Base-by-base conservation (phyloP, 768 basidiomycete genomes). In the Paxillus ammoniavirescens region DNA sequence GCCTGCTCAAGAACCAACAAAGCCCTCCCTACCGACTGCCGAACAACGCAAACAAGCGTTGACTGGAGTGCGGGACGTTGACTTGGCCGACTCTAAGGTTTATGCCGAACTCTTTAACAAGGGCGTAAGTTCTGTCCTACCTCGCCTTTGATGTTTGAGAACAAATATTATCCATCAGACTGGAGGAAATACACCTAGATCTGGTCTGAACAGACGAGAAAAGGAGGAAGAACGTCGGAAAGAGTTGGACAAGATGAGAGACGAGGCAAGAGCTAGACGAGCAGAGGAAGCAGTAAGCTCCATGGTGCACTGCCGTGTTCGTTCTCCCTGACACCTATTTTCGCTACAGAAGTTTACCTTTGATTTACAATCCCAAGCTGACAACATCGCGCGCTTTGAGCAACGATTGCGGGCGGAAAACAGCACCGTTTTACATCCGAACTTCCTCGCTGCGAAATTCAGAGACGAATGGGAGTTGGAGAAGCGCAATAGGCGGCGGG, bases 201-300 rank as follows among this genome's bases (percentile, higher is more conserved):
- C 79, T 28, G 77, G 77, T 18, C 60, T 76, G 52, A 81, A 72
- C 48, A 63, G 79, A 43, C 51, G 49, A 50, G 56, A 69, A 54
- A 76, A 75, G 42, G 82, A 87, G n/a, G 87, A 88, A 57, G 86
- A 89, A 63, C 75, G 86, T 45, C 75, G 81, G 52, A 84, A 78
- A 59, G 86, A 91, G 53, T 61, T 90, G 60, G 77, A 84, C 61
- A 81, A 74, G 62, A 80, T 87, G 83, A 78, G 85, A 51, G 84
- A 89, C 37, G 88, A 89, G 37, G 84, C 83, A 15, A 76, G 77
- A 57, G 77, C 77, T 1, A 85, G 79, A 58, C 77, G 83, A 9
- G 70, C 71, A 17, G 69, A 73, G 40, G 86, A 87, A 58, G 75
- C 77, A 44, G 87, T 87, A 45, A 59, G 81, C 64, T 35, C 12